phyloP scores from a whole-genome alignment of 2,329 filamentous ascomycete genomes.

The Pseudogymnoascus sp. region DNA sequence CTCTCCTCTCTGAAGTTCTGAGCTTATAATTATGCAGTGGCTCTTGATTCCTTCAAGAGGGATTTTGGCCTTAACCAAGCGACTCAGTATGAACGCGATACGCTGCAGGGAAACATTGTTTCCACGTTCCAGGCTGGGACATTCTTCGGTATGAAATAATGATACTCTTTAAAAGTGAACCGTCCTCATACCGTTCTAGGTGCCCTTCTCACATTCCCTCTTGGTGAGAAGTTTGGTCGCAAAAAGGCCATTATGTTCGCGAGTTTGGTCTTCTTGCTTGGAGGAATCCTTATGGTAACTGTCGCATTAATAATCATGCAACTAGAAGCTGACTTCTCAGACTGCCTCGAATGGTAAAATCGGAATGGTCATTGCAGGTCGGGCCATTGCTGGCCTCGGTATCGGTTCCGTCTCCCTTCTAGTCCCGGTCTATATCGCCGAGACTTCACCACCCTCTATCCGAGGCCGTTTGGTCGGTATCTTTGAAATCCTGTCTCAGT shows the following conservation, averaged over 20 bases:
- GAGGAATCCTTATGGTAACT: constrained; percentile 16
- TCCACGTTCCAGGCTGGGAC: constrained; percentile 26
- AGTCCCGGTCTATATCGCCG: constrained; percentile 30
- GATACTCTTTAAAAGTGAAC: not conserved
- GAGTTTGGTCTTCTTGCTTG: constrained; percentile 29
- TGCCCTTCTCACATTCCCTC: constrained; percentile 27
- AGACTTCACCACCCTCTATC: constrained; percentile 36
- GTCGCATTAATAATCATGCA: not conserved
- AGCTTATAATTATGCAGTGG: constrained; percentile 34
- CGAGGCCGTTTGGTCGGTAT: constrained; percentile 40
- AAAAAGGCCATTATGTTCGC: constrained; percentile 35
- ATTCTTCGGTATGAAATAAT: constrained; percentile 19
- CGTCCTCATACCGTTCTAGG: constrained; percentile 9
- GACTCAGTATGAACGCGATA: constrained; percentile 35
- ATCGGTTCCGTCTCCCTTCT: constrained; percentile 47
- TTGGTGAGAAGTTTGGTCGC: constrained; percentile 36
- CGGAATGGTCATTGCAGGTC: constrained; percentile 39
- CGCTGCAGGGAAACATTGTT: constrained; percentile 36
- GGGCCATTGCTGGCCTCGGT: constrained; percentile 54
- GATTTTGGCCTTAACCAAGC: constrained; percentile 47
- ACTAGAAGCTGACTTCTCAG: constrained; percentile 28
- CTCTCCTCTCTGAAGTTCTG: not conserved
- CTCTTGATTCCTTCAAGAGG: constrained; percentile 45
- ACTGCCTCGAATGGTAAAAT: constrained; percentile 20
- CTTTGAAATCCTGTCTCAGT: constrained; percentile 40